Evolutionary conservation across 768 basidiomycete genomes (phyloP).

Genomic region (Pleurotus tuber-regium): DNA sequence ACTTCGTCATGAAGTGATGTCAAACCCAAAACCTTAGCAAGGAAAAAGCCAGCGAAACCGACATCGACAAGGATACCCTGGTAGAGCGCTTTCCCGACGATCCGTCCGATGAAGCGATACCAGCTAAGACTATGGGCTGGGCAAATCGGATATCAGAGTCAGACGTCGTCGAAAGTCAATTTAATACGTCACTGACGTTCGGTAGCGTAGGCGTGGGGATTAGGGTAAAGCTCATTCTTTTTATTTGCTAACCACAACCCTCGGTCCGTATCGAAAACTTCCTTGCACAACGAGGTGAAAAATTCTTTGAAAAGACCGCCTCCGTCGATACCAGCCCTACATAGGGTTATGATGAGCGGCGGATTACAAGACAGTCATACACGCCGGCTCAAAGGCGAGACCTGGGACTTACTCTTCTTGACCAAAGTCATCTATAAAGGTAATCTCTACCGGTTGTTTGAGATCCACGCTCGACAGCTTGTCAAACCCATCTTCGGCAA

Average conservation of each 20-base stretch:
- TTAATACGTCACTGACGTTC: constrained; percentile 55
- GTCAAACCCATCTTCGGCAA: constrained; percentile 93
- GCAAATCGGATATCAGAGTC: not conserved
- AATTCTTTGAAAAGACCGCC: constrained; percentile 99
- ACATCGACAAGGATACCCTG: constrained; percentile 95
- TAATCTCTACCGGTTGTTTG: constrained; percentile 82
- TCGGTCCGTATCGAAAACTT: constrained; percentile 92
- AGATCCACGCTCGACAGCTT: constrained; percentile 73
- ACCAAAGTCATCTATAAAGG: constrained; percentile 90
- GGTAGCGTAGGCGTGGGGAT: constrained; percentile 87
- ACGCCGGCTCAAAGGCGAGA: constrained; percentile 4
- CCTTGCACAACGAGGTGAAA: constrained; percentile 87
- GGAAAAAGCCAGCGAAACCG: constrained; percentile 93
- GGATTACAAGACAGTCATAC: not conserved
- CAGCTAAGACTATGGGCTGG: constrained; percentile 82
- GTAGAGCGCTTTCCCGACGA: constrained; percentile 95
- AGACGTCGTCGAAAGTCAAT: not conserved
- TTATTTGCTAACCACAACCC: constrained; percentile 91
- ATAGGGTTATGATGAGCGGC: too few species aligned
- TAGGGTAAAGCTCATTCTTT: constrained; percentile 94
- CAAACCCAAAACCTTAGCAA: constrained; percentile 81
- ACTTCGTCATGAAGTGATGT: constrained; percentile 8
- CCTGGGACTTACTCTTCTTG: constrained; percentile 66
- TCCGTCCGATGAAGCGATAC: constrained; percentile 91
- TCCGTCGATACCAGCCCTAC: constrained; percentile 88